Base-by-base conservation (phyloP, 805 yeast genomes). In the Wickerhamomyces kurtzmanii region DNA sequence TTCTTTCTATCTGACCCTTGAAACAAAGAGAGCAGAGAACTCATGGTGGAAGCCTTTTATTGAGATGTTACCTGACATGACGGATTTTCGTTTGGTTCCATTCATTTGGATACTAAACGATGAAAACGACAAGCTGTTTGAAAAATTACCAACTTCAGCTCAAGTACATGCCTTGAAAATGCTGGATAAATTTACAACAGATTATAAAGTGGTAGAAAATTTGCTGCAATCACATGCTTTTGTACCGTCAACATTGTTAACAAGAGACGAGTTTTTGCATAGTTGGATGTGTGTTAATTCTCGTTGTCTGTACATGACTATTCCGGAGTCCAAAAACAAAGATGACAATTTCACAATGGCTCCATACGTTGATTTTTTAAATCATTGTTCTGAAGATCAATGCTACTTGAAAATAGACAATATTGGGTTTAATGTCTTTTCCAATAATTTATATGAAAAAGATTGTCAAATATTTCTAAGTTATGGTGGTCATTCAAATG, bases 281-380 rank as follows among this genome's bases (percentile, higher is more conserved):
- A 71, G 81, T 0, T 89, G 95, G 94, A 63, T 82, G 42, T 76
- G 89, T 43, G 82, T 87, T 31, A 89, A 91, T 48, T 79, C 96
- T 2, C 75, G 98, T 55, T 89, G 97, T 49, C 59, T 89, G 5
- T 87, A 85, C 49, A 75, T 78, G 76, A 65, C 68, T 4, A 53
- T 83, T 2, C 75, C 81, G 1, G 62, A 67, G 26, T 64, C 67
- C 20, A 64, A 66, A 31, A 55, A 59, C 12, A 45, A 47, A 3
- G 68, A 57, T 15, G 84, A 79, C 39, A 79, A 82, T 48, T 76
- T 89, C 57, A 84, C 97, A 2, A 57, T 89, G 71, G 96, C 89
- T 0, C 98, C 98, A 0, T 77, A 62, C 37, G 86, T 87, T 15
- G 98, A 89, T 55, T 81, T 83, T 48, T 57, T 89, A 28, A 91